Percentiles rank a stretch among this genome's conserved stretches.
Evolutionary conservation across 2,329 filamentous ascomycete species (phyloP).

Genomic region (Penicillium freii): DNA sequence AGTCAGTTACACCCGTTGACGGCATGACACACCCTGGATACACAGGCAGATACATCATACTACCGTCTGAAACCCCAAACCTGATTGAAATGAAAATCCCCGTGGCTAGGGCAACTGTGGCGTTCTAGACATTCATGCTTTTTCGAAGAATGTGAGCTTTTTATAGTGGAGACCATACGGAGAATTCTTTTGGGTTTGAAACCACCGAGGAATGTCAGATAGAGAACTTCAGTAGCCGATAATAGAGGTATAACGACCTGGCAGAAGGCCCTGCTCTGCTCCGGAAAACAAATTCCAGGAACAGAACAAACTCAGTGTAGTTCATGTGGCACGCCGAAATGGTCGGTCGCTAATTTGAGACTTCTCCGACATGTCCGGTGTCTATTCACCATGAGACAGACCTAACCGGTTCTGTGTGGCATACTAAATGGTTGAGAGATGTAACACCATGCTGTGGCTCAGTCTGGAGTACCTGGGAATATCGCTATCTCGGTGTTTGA

Average conservation of each 20-base stretch:
- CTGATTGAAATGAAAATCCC: background rate
- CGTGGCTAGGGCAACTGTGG: background rate
- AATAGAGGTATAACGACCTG: background rate
- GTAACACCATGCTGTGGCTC: background rate
- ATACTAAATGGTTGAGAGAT: background rate
- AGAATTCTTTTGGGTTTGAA: background rate
- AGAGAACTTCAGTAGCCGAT: background rate
- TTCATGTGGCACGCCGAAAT: background rate
- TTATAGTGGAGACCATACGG: background rate
- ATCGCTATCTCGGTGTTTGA: background rate
- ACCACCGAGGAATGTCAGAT: background rate
- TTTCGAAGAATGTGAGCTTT: background rate
- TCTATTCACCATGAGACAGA: background rate
- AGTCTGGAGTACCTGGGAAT: background rate
- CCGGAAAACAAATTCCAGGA: background rate
- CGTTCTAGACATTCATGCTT: background rate
- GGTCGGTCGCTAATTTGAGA: background rate
- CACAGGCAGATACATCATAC: background rate
- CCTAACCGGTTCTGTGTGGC: background rate
- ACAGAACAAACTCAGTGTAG: background rate
- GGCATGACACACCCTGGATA: background rate
- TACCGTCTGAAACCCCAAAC: background rate
- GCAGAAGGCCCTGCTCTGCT: no score
- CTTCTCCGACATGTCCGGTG: background rate
- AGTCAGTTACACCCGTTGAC: background rate